Conservation (phyloP, 2,329 filamentous ascomycete genomes). For the Xylogone sp. region DNA sequence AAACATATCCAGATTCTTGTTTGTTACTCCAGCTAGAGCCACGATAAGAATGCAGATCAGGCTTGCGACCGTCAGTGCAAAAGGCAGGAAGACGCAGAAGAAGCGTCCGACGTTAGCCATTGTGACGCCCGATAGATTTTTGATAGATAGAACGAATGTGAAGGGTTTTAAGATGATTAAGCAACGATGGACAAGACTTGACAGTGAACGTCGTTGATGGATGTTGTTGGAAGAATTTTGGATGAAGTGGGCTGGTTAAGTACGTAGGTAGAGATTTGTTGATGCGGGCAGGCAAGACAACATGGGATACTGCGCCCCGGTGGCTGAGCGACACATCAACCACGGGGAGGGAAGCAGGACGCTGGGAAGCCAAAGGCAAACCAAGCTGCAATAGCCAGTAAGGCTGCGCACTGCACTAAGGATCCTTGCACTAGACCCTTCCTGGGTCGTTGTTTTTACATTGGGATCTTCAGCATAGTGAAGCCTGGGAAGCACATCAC, state of each 20-base stretch:
- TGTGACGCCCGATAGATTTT: constrained; percentile 15
- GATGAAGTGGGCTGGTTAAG: background rate
- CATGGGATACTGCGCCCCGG: too few species aligned
- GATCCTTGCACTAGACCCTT: too few species aligned
- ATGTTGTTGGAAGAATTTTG: background rate
- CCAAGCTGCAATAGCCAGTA: too few species aligned
- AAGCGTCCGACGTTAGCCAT: constrained; percentile 77
- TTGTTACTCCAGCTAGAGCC: constrained; percentile 50
- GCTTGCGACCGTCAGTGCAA: constrained; percentile 73
- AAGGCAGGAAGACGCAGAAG: constrained; percentile 83
- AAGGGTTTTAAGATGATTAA: background rate
- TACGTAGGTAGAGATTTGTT: too few species aligned
- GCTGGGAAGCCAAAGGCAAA: too few species aligned
- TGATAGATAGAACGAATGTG: background rate
- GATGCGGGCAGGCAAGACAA: too few species aligned
- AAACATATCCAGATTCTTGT: constrained; percentile 56
- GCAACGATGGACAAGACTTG: background rate
- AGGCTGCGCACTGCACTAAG: too few species aligned
- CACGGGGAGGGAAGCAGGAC: too few species aligned
- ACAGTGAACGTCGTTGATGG: background rate
- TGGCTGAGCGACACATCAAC: too few species aligned
- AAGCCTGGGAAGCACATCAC: too few species aligned
- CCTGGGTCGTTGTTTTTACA: too few species aligned
- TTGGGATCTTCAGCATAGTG: too few species aligned
- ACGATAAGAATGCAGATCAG: constrained; percentile 65